phyloP scores from a whole-genome alignment of 768 basidiomycete species.

The Termitomyces sp. region DNA sequence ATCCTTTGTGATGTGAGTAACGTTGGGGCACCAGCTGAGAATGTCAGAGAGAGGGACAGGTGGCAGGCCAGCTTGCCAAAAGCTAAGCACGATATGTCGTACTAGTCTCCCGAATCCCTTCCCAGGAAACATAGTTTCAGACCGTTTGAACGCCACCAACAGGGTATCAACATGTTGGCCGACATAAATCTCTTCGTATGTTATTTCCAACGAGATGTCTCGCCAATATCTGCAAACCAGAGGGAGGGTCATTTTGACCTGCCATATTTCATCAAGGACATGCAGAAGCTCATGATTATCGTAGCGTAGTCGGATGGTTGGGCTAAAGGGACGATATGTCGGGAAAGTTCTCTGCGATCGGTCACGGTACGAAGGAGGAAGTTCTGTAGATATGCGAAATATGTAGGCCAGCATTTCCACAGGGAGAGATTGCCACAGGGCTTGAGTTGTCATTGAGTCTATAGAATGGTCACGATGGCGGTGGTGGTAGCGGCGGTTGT shows the following conservation, averaged over 20 bases:
- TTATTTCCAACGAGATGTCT: background rate
- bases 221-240: conserved; percentile 11
- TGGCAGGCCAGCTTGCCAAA: background rate
- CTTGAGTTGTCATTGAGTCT: background rate
- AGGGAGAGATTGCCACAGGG: conserved; percentile 1
- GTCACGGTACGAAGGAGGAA: background rate
- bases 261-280: conserved; percentile 1
- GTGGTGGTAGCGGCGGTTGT: no score
- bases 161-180: conserved; percentile 1
- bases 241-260: conserved; percentile 3
- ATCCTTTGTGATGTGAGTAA: conserved; percentile 8
- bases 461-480: background rate
- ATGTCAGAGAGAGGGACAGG: conserved; percentile 2
- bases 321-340: background rate
- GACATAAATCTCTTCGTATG: conserved; percentile 10
- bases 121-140: conserved; percentile 1
- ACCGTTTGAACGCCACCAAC: background rate
- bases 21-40: conserved; percentile 9
- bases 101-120: conserved; percentile 6
- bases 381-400: conserved; percentile 7
- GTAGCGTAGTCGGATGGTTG: background rate
- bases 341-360: background rate
- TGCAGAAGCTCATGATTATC: background rate
- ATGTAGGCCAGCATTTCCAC: conserved; percentile 4
- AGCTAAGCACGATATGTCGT: conserved; percentile 5